Conservation (phyloP, 176 grass and related monocot genomes). For the Typha latifolia region DNA sequence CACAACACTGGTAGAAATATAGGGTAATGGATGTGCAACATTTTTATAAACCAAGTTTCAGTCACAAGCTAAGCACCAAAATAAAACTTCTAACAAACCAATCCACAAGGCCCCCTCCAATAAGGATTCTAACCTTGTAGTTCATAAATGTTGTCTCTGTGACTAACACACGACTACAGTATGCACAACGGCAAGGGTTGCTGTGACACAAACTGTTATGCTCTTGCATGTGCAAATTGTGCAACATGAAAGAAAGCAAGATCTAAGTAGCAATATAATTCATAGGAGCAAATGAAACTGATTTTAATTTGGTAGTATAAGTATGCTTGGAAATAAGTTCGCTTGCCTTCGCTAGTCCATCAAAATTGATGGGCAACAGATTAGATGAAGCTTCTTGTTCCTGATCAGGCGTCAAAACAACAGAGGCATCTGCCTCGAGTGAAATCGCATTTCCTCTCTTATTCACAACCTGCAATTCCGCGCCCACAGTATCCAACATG, state of each 20-base stretch:
- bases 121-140: too few species aligned
- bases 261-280: neutral
- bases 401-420: constrained; percentile 71
- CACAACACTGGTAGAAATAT: too few species aligned
- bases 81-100: too few species aligned
- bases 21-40: too few species aligned
- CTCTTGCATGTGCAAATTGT: too few species aligned
- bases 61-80: too few species aligned
- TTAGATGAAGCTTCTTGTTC: constrained; percentile 53
- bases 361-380: constrained; percentile 92
- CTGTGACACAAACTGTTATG: too few species aligned
- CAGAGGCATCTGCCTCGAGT: constrained; percentile 74
- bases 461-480: constrained; percentile 91
- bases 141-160: too few species aligned
- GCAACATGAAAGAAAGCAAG: neutral
- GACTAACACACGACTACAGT: too few species aligned
- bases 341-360: constrained; percentile 63
- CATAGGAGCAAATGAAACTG: neutral
- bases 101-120: too few species aligned
- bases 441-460: constrained; percentile 62
- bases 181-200: too few species aligned
- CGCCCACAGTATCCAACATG: constrained; percentile 93
- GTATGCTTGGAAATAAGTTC: neutral
- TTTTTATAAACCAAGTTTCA: too few species aligned
- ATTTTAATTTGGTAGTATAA: neutral